Conservation (phyloP, 2,329 filamentous ascomycete genomes). For the Boeremia lycopersici region DNA sequence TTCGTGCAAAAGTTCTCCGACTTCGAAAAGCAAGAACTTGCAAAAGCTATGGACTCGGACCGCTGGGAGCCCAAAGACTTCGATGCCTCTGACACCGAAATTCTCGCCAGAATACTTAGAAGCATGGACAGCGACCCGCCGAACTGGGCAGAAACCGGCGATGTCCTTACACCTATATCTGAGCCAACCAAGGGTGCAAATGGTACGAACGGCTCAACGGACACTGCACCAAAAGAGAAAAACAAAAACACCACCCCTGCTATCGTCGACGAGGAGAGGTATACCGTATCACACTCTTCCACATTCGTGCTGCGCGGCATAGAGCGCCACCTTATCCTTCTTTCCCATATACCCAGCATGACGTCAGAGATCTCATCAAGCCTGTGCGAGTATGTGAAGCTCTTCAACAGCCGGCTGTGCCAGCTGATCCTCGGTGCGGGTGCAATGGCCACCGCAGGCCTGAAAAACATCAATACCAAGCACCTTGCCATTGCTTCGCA, state of each 20-base stretch:
- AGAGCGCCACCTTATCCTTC: conserved; percentile 80
- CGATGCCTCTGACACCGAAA: conserved; percentile 62
- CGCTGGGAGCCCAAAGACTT: conserved; percentile 82
- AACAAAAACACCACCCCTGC: conserved; percentile 63
- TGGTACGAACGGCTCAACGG: conserved; percentile 40
- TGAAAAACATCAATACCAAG: conserved; percentile 91
- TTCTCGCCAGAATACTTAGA: conserved; percentile 69
- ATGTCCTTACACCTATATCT: conserved; percentile 32
- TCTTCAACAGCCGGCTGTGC: conserved; percentile 96
- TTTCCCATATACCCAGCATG: conserved; percentile 86
- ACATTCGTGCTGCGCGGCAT: conserved; percentile 81
- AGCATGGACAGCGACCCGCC: conserved; percentile 73
- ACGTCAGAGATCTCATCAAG: conserved; percentile 79
- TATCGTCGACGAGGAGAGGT: conserved; percentile 81
- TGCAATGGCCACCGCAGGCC: conserved; percentile 82
- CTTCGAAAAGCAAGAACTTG: conserved; percentile 73
- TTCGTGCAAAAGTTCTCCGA: conserved; percentile 77
- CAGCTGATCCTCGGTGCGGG: conserved; percentile 95
- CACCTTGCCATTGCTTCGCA: conserved; percentile 92
- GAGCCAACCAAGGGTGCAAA: conserved; percentile 22
- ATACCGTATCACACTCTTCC: conserved; percentile 83
- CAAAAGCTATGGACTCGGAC: conserved; percentile 78
- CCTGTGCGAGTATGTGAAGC: conserved; percentile 82
- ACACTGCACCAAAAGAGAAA: conserved; percentile 40
- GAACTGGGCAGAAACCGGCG: conserved; percentile 67